Evolutionary conservation across 2,329 filamentous ascomycete genomes (phyloP).

Genomic region (Chalaropsis ovoidea): DNA sequence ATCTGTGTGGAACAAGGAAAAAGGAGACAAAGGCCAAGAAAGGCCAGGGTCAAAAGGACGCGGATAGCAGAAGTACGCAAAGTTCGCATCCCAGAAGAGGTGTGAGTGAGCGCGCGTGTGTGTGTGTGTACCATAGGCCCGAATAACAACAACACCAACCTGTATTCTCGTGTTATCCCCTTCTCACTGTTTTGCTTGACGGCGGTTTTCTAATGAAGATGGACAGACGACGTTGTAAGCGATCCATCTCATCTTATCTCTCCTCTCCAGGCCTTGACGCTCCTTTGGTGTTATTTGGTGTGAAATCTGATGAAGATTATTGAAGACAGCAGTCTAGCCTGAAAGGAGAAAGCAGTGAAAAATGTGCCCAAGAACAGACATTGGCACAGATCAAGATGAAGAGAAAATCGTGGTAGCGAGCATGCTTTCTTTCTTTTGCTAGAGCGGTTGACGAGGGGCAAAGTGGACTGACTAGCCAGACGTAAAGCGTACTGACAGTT

Average conservation of each 20-base stretch:
- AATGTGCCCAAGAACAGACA: neutral
- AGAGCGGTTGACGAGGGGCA: neutral
- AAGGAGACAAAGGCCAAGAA: neutral
- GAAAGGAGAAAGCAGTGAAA: neutral
- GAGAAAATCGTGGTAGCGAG: neutral
- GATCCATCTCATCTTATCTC: neutral
- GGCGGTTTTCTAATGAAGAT: neutral
- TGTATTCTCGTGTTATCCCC: too few relatives aligned
- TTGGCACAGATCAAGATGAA: neutral
- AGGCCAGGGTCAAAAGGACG: neutral
- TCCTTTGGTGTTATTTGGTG: neutral
- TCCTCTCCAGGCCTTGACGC: too few relatives aligned
- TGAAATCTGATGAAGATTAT: constrained; percentile 1
- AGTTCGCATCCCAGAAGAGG: neutral
- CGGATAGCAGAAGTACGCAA: neutral
- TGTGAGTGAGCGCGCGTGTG: neutral
- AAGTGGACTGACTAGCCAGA: neutral
- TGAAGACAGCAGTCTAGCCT: neutral
- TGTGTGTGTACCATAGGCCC: too few relatives aligned
- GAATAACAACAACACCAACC: too few relatives aligned
- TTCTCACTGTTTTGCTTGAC: too few relatives aligned
- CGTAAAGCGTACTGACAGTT: too few relatives aligned
- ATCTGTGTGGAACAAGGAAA: neutral
- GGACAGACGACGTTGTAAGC: neutral
- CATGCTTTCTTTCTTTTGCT: neutral